Evolutionary conservation across 2,329 filamentous ascomycete species (phyloP).

Genomic region (Hypoxylon sp.): DNA sequence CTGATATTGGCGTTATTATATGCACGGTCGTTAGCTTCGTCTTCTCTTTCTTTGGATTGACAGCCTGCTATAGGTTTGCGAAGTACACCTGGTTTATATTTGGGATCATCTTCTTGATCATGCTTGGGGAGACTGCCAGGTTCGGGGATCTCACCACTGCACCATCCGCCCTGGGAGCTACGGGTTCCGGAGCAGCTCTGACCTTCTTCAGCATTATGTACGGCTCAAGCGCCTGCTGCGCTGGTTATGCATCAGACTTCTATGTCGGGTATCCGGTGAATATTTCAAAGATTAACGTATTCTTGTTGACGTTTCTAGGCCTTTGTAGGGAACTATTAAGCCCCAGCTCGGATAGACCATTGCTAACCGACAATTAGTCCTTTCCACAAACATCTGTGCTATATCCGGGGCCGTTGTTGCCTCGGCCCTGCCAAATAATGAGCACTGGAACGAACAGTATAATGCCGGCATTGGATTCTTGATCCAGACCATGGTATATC

Average conservation of each 20-base stretch:
- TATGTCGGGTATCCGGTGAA: slow-evolving; percentile 62
- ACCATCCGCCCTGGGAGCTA: slow-evolving; percentile 52
- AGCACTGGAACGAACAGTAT: slow-evolving; percentile 57
- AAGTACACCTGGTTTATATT: slow-evolving; percentile 63
- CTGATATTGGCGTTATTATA: slow-evolving; percentile 65
- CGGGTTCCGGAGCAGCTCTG: slow-evolving; percentile 57
- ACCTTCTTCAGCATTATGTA: slow-evolving; percentile 61
- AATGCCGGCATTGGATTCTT: slow-evolving; percentile 59
- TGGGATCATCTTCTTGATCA: slow-evolving; percentile 62
- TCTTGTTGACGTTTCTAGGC: slow-evolving; percentile 61
- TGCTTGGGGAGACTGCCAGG: slow-evolving; percentile 60
- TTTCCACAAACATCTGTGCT: slow-evolving; percentile 64
- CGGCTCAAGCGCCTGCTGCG: slow-evolving; percentile 62
- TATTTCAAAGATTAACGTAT: slow-evolving; percentile 60
- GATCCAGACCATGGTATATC: slow-evolving; percentile 59
- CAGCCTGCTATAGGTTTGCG: slow-evolving; percentile 62
- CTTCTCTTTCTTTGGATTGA: slow-evolving; percentile 66
- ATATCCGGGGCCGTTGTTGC: slow-evolving; percentile 58
- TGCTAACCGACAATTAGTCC: slow-evolving; percentile 42
- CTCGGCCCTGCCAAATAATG: slow-evolving; percentile 57
- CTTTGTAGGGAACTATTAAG: slow-evolving; percentile 50
- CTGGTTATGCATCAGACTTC: slow-evolving; percentile 59
- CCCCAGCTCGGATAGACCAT: neutral
- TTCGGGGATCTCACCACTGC: slow-evolving; percentile 57
- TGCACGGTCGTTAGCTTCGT: slow-evolving; percentile 63